Percentiles rank a stretch among this genome's conserved stretches.
Evolutionary conservation across 768 basidiomycete genomes (phyloP).

Genomic region (Serendipita indica): DNA sequence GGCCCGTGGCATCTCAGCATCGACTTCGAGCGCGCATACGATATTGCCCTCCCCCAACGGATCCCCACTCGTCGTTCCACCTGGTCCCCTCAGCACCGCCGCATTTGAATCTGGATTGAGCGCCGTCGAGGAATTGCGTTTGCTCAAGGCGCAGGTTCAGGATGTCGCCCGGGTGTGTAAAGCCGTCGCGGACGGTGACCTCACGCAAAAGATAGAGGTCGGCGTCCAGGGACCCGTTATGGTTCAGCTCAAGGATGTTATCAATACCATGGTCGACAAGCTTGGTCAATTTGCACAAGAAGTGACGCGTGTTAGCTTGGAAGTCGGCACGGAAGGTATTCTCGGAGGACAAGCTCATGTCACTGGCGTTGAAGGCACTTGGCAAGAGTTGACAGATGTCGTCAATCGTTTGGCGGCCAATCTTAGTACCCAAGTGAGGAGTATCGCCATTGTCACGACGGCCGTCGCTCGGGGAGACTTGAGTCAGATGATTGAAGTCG

Average conservation of each 20-base stretch:
- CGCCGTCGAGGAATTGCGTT: slow-evolving; percentile 59
- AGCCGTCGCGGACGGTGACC: slow-evolving; percentile 60
- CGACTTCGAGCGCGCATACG: slow-evolving; percentile 3
- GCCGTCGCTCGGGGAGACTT: slow-evolving; percentile 84
- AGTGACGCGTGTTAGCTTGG: slow-evolving; percentile 47
- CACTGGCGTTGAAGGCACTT: slow-evolving; percentile 28
- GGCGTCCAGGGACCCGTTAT: slow-evolving; percentile 65
- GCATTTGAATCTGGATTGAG: slow-evolving; percentile 47
- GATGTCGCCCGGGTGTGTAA: slow-evolving; percentile 69
- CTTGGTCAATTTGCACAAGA: slow-evolving; percentile 83
- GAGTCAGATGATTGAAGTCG: slow-evolving; percentile 85
- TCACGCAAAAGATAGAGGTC: slow-evolving; percentile 67
- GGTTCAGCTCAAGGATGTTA: slow-evolving; percentile 67
- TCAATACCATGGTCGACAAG: slow-evolving; percentile 57
- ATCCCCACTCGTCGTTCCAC: slow-evolving; percentile 31
- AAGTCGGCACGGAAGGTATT: slow-evolving; percentile 32
- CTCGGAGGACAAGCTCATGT: slow-evolving; percentile 28
- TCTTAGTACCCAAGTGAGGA: slow-evolving; percentile 66
- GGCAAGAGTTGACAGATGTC: slow-evolving; percentile 23
- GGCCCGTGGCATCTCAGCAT: background rate
- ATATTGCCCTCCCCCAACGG: slow-evolving; percentile 12
- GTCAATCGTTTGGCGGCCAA: slow-evolving; percentile 73
- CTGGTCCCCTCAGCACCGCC: slow-evolving; percentile 41
- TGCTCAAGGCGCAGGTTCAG: slow-evolving; percentile 75
- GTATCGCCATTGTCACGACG: slow-evolving; percentile 72